A percentile compares a stretch with the other conserved stretches of the same genome.
Conservation (phyloP, 2,329 filamentous ascomycete genomes). For the Biscogniauxia marginata region DNA sequence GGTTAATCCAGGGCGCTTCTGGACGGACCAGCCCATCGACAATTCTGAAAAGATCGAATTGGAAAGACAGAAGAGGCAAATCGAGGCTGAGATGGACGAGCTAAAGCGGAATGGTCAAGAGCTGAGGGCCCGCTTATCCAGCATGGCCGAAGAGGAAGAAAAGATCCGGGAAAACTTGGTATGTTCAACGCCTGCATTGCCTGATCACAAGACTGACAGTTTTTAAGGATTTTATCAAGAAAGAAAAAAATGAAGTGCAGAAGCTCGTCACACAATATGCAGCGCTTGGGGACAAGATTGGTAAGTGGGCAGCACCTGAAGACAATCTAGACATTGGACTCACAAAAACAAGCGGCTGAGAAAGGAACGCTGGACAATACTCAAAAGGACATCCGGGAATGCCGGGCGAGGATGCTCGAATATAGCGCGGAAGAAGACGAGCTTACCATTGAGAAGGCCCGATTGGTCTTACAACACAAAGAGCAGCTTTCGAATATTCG, state of each 20-base stretch:
- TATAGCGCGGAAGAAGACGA: constrained; percentile 56
- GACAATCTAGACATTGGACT: constrained; percentile 6
- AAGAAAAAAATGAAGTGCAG: constrained; percentile 68
- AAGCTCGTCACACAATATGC: constrained; percentile 63
- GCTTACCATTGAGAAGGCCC: constrained; percentile 54
- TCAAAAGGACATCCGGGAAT: constrained; percentile 31
- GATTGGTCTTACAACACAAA: constrained; percentile 51
- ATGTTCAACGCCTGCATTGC: constrained; percentile 17
- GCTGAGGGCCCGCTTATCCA: constrained; percentile 37
- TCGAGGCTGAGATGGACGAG: constrained; percentile 34
- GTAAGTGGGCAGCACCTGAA: constrained; percentile 41
- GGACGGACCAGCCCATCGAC: constrained; percentile 78
- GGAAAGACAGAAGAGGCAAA: constrained; percentile 49
- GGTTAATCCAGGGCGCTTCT: constrained; percentile 62
- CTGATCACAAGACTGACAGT: constrained; percentile 13
- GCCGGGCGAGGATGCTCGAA: constrained; percentile 45
- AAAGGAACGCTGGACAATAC: constrained; percentile 34
- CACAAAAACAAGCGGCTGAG: constrained; percentile 32
- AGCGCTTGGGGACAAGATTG: constrained; percentile 68
- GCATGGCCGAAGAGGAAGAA: constrained; percentile 40
- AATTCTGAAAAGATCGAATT: constrained; percentile 61
- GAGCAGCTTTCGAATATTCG: constrained; percentile 63
- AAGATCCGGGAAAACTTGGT: constrained; percentile 48
- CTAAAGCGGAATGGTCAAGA: constrained; percentile 36
- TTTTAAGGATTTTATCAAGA: constrained; percentile 47